phyloP scores from a whole-genome alignment of 768 basidiomycete species.

The Ramaria sp. region DNA sequence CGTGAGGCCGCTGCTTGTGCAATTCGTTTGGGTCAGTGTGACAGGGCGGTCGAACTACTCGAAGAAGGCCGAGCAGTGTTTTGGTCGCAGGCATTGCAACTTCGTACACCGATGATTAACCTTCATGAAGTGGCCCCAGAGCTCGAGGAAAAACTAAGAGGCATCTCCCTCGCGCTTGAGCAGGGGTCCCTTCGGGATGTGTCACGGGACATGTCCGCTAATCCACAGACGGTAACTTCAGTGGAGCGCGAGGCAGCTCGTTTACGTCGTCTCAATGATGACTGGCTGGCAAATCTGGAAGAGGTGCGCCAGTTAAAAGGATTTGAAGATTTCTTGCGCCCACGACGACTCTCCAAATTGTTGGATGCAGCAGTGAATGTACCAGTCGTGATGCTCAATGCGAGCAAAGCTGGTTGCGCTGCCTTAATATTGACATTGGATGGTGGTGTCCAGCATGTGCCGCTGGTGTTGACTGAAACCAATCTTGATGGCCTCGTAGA shows the following conservation, averaged over 20 bases:
- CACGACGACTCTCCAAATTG: slow-evolving; percentile 10
- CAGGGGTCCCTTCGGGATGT: too few relatives aligned
- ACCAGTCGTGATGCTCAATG: slow-evolving; percentile 15
- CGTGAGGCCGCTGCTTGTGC: slow-evolving; percentile 20
- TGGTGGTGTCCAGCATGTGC: too few relatives aligned
- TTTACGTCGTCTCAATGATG: slow-evolving; percentile 15
- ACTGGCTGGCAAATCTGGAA: slow-evolving; percentile 17
- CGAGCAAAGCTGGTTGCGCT: slow-evolving; percentile 11
- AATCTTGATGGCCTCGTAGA: neutral
- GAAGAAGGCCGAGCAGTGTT: slow-evolving; percentile 23
- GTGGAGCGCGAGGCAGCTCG: slow-evolving; percentile 12
- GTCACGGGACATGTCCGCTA: neutral
- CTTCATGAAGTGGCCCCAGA: slow-evolving; percentile 1
- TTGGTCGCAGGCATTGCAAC: slow-evolving; percentile 21
- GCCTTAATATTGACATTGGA: slow-evolving; percentile 8
- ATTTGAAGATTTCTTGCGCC: slow-evolving; percentile 14
- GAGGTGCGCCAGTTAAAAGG: slow-evolving; percentile 11
- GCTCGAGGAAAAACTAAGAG: slow-evolving; percentile 16
- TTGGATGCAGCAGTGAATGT: slow-evolving; percentile 11
- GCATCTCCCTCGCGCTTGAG: slow-evolving; percentile 6
- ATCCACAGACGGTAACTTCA: neutral
- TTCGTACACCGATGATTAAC: slow-evolving; percentile 14
- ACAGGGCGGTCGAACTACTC: slow-evolving; percentile 21
- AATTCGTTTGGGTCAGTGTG: slow-evolving; percentile 14
- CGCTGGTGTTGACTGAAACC: too few relatives aligned